Evolutionary conservation across 345 rosid species (phyloP).

Genomic region (Salix dunnii): DNA sequence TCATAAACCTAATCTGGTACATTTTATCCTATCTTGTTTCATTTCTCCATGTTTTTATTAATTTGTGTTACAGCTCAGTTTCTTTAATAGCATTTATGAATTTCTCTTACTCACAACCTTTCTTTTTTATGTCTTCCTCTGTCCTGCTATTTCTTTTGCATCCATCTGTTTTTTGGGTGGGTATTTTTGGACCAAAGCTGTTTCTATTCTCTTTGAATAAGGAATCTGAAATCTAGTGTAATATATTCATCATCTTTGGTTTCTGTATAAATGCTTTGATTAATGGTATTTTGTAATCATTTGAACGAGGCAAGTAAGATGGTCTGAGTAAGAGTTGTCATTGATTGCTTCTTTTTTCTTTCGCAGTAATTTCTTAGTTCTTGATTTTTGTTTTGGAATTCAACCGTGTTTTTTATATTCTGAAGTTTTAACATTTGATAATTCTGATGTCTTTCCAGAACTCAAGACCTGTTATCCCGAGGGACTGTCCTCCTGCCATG

Average conservation of each 20-base stretch:
- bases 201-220: not conserved
- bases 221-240: not conserved
- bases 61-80: not conserved
- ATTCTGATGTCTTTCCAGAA: constrained; percentile 42
- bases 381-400: not conserved
- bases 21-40: not conserved
- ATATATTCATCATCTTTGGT: not conserved
- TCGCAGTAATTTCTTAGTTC: not conserved
- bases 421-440: not conserved
- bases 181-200: not conserved
- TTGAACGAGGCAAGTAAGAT: not conserved
- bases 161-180: not conserved
- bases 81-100: not conserved
- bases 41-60: not conserved
- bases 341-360: not conserved
- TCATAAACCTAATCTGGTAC: not conserved
- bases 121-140: not conserved
- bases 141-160: not conserved
- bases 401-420: not conserved
- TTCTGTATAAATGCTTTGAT: not conserved
- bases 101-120: not conserved
- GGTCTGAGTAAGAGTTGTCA: not conserved
- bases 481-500: constrained; percentile 68
- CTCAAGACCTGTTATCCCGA: constrained; percentile 73
- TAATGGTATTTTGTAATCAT: not conserved